Conservation (phyloP, 2,329 filamentous ascomycete species). For the Neurospora sp. region DNA sequence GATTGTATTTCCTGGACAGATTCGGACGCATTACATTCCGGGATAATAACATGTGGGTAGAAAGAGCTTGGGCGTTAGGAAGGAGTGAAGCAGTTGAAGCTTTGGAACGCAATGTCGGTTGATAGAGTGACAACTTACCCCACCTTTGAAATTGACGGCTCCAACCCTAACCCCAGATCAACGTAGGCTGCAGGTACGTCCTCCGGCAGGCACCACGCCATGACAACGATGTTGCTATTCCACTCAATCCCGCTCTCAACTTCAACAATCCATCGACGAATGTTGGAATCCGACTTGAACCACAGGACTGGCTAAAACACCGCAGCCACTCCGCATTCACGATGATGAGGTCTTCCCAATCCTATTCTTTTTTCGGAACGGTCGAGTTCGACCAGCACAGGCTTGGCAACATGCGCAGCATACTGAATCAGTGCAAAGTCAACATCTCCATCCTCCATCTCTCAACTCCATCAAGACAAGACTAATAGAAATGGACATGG, state of each 20-base stretch:
- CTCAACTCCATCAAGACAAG: not conserved
- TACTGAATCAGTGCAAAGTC: not conserved
- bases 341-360: not conserved
- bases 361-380: not conserved
- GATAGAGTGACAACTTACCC: not conserved
- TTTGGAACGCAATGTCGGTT: not conserved
- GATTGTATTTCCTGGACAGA: not conserved
- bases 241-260: no score
- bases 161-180: not conserved
- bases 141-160: not conserved
- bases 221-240: constrained; percentile 5
- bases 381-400: no score
- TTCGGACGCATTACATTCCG: not conserved
- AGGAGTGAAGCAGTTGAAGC: not conserved
- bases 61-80: not conserved
- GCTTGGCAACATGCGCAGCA: not conserved
- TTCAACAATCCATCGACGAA: not conserved
- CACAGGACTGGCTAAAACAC: not conserved
- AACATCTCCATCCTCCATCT: not conserved
- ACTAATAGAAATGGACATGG: not conserved
- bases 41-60: not conserved
- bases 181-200: not conserved
- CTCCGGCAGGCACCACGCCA: not conserved
- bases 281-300: not conserved
- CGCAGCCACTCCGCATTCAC: not conserved